These are phyloP conservation scores for Colletotrichum sp. DNA, from an alignment of 2,329 filamentous ascomycete species.

Conservation along the genomic window DNA sequence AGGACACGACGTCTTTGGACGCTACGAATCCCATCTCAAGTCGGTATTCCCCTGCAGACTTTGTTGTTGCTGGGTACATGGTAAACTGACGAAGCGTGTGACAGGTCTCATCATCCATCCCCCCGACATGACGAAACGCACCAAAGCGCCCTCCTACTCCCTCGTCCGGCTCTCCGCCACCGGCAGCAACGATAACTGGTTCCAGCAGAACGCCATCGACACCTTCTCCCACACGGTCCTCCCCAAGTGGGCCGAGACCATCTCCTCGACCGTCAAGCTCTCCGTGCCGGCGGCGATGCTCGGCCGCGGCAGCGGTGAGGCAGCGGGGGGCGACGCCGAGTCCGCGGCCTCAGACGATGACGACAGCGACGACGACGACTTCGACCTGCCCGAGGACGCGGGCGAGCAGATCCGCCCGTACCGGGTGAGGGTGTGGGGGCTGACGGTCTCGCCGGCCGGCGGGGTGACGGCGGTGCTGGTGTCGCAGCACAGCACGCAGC, in stretches of 20 bases:
- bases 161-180: slow-evolving; percentile 59
- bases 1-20: slow-evolving; percentile 29
- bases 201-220: slow-evolving; percentile 51
- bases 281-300: slow-evolving; percentile 51
- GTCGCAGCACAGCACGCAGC: slow-evolving; percentile 53
- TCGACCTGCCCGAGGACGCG: slow-evolving; percentile 36
- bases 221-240: slow-evolving; percentile 24
- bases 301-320: slow-evolving; percentile 37
- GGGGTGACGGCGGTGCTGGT: slow-evolving; percentile 56
- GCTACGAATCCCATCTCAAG: slow-evolving; percentile 53
- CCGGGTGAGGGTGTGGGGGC: slow-evolving; percentile 58
- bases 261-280: slow-evolving; percentile 48
- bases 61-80: no score
- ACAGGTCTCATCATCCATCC: slow-evolving; percentile 54
- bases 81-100: slow-evolving; percentile 15
- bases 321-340: slow-evolving; percentile 29
- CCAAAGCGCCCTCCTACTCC: slow-evolving; percentile 51
- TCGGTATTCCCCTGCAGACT: no score
- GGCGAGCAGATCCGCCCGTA: slow-evolving; percentile 50
- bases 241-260: slow-evolving; percentile 50
- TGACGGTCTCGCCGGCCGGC: slow-evolving; percentile 56
- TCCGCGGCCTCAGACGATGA: slow-evolving; percentile 20
- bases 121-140: slow-evolving; percentile 32
- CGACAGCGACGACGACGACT: slow-evolving; percentile 30
- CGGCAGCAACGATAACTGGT: slow-evolving; percentile 56